A percentile compares a stretch with the other conserved stretches of the same genome.
Conservation (phyloP, 2,329 filamentous ascomycete species). For the Diaporthe citrichinensis region DNA sequence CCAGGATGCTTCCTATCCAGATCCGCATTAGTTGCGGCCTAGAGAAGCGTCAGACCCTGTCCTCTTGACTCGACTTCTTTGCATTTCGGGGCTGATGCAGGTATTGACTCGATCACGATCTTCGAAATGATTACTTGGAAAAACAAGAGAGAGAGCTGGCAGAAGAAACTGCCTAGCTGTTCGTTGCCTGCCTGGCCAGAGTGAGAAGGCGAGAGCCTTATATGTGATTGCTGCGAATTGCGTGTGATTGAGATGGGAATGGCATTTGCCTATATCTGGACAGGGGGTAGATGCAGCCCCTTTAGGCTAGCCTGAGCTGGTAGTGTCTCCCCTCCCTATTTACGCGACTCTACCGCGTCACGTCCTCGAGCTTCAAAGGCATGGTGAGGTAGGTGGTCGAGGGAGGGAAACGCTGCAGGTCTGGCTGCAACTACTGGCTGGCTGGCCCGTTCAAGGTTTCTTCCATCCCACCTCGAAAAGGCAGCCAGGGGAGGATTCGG, state of each 20-base stretch:
- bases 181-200: not conserved
- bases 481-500: not conserved
- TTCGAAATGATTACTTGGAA: not conserved
- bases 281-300: not conserved
- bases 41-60: constrained; percentile 7
- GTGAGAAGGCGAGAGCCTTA: not conserved
- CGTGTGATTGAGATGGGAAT: not conserved
- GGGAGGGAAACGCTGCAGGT: not conserved
- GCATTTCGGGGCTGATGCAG: not conserved
- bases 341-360: constrained; percentile 36
- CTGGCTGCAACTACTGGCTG: not conserved
- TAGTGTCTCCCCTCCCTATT: constrained; percentile 23
- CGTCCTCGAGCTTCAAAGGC: constrained; percentile 19
- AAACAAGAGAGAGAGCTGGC: not conserved
- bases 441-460: not conserved
- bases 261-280: not conserved
- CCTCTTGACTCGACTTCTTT: constrained; percentile 1
- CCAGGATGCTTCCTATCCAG: not conserved
- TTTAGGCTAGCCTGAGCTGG: constrained; percentile 14
- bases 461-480: not conserved
- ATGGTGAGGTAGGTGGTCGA: not conserved
- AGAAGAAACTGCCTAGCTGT: not conserved
- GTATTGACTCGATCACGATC: constrained; percentile 12
- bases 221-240: not conserved
- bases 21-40: constrained; percentile 8